A percentile compares a stretch with the other conserved stretches of the same genome.
phyloP scores from a whole-genome alignment of 78 protist genomes.

The Guillardia theta region DNA sequence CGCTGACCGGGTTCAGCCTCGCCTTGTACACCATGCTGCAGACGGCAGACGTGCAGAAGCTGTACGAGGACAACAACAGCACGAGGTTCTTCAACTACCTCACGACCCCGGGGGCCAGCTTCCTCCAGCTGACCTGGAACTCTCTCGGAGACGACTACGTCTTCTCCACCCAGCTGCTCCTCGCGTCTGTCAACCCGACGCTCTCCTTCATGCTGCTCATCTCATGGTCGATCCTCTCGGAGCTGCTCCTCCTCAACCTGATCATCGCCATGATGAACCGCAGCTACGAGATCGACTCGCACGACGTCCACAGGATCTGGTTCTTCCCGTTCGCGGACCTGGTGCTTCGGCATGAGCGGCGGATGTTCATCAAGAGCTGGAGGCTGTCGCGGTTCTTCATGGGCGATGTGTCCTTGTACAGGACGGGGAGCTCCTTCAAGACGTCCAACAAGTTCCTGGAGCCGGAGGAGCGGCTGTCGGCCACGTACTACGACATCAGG shows the following conservation, averaged over 20 bases:
- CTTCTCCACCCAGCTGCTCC: neutral
- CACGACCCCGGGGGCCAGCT: too few species aligned
- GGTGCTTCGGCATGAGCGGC: neutral
- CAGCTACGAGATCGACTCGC: neutral
- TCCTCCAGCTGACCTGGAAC: neutral
- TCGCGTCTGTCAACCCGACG: neutral
- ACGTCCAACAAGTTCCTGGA: neutral
- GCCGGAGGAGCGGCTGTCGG: neutral
- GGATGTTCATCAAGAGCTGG: neutral
- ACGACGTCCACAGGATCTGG: neutral
- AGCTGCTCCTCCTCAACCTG: neutral
- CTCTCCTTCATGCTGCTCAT: neutral
- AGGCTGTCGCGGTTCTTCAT: neutral
- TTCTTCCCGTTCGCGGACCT: neutral
- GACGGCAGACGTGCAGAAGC: too few species aligned
- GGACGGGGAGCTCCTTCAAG: neutral
- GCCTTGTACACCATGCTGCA: too few species aligned
- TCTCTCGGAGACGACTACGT: slow-evolving; percentile 4
- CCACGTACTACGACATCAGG: neutral
- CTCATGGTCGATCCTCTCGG: neutral
- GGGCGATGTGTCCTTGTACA: neutral
- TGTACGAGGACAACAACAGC: too few species aligned
- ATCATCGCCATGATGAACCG: neutral
- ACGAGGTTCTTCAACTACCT: too few species aligned
- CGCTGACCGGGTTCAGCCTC: too few species aligned